Evolutionary conservation across 306 rosid species (phyloP), one percentile per base, ranked within the genome.

Genomic region (Medicago lupulina): DNA sequence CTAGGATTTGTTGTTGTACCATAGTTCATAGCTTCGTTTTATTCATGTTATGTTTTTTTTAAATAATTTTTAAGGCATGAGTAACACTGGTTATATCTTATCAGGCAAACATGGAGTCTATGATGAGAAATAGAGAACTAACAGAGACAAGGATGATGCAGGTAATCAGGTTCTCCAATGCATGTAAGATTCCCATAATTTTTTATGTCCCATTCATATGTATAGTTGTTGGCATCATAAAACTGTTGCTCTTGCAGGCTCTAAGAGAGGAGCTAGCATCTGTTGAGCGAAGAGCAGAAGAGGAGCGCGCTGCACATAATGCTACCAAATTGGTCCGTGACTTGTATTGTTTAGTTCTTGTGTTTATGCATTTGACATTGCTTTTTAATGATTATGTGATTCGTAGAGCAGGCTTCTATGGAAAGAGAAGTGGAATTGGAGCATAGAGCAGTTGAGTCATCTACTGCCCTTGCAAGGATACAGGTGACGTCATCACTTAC

Each of bases 111-210:
- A 90, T 95, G 97, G 99, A 95, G 74, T 82, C 97, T 57, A 77
- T 95, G 82, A 92, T 90, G 93, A 95, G 99, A 88, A 92, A 86
- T 71, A 86, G 98, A 71, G 99, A 95, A 79, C 88, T 95, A 60
- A 70, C 98, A 0, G 99, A 95, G 78, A 95, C 99, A 67, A 88
- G 99, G 89, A 95, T 95, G 99, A 90, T 95, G 99, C 99, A 95
- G 91, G 99, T 89, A 67, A 76, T 79, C 79, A 63, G 81, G 50
- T 64, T 82, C 71, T 83, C 65, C 51, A 16, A 67, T 47, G 34
- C 84, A 51, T 81, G 69, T 85, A 74, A 58, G 38, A 67, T 50
- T 73, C 71, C 67, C 44, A 51, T 57, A 61, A 51, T 19, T 75
- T 49, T 13, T 7, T 55, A 43, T 62, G 79, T 53, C 49, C 74